phyloP scores from a whole-genome alignment of 2,329 filamentous ascomycete genomes.

The Triangularia verruculosa region DNA sequence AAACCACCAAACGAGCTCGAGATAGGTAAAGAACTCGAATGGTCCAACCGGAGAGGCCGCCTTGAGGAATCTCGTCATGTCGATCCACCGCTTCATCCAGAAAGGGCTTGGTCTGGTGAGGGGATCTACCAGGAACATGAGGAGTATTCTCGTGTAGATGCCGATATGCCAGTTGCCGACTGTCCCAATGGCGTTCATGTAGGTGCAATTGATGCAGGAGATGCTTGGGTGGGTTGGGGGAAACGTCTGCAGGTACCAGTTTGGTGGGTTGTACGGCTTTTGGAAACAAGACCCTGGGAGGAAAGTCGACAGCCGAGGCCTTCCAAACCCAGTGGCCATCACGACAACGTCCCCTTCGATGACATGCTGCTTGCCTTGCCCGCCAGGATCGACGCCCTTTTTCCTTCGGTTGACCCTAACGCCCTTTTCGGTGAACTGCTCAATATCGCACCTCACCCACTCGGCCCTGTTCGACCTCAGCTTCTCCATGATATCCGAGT shows the following conservation, averaged over 20 bases:
- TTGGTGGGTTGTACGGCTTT: conserved; percentile 72
- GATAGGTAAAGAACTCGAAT: conserved; percentile 88
- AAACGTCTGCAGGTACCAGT: conserved; percentile 88
- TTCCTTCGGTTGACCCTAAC: conserved; percentile 69
- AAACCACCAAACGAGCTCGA: conserved; percentile 84
- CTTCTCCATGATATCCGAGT: conserved; percentile 74
- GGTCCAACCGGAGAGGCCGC: conserved; percentile 65
- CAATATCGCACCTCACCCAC: conserved; percentile 80
- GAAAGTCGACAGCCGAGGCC: conserved; percentile 66
- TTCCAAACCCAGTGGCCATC: conserved; percentile 78
- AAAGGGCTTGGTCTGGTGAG: conserved; percentile 66
- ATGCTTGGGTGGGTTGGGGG: conserved; percentile 70
- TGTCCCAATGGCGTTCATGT: conserved; percentile 74
- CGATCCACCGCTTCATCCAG: conserved; percentile 85
- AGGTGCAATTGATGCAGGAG: conserved; percentile 78
- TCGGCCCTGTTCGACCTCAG: conserved; percentile 68
- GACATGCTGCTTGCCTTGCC: conserved; percentile 63
- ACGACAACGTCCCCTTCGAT: conserved; percentile 74
- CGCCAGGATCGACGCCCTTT: conserved; percentile 71
- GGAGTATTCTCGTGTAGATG: conserved; percentile 79
- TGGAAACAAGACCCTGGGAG: conserved; percentile 70
- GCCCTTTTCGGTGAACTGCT: conserved; percentile 60
- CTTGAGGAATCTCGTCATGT: conserved; percentile 75
- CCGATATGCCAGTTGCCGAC: conserved; percentile 88
- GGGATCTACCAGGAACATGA: conserved; percentile 83